Evolutionary conservation across 352 stramenopile species (phyloP).

Genomic region (Phytophthora syringae): DNA sequence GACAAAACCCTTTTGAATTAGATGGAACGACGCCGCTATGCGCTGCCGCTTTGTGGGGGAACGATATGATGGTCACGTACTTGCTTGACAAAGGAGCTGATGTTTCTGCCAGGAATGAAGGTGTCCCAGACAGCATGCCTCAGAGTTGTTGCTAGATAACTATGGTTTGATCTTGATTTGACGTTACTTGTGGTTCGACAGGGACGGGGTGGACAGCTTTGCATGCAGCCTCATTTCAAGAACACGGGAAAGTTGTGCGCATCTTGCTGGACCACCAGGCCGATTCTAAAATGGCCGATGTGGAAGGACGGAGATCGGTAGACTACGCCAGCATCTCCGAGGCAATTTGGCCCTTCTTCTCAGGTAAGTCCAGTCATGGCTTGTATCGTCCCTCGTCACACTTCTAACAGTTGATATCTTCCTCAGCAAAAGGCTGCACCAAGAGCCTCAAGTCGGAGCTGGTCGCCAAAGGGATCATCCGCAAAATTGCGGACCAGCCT

Average conservation of each 20-base stretch:
- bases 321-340: conserved; percentile 80
- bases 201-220: conserved; percentile 72
- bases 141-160: neutral
- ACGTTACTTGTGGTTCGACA: conserved; percentile 14
- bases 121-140: conserved; percentile 18
- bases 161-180: neutral
- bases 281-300: conserved; percentile 50
- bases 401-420: neutral
- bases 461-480: conserved; percentile 67
- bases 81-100: conserved; percentile 63
- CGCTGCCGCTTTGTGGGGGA: conserved; percentile 66
- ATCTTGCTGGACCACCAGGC: conserved; percentile 57
- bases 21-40: conserved; percentile 72
- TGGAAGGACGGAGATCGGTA: conserved; percentile 54
- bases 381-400: neutral
- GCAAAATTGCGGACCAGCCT: conserved; percentile 63
- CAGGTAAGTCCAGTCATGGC: conserved; percentile 28
- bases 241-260: conserved; percentile 69
- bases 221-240: conserved; percentile 70
- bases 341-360: conserved; percentile 76
- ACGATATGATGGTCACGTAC: conserved; percentile 69
- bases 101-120: conserved; percentile 61
- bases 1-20: conserved; percentile 15
- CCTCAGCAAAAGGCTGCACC: conserved; percentile 48
- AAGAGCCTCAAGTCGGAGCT: conserved; percentile 67